phyloP scores from a whole-genome alignment of 2,329 filamentous ascomycete species.

The Epichloe bromicola region DNA sequence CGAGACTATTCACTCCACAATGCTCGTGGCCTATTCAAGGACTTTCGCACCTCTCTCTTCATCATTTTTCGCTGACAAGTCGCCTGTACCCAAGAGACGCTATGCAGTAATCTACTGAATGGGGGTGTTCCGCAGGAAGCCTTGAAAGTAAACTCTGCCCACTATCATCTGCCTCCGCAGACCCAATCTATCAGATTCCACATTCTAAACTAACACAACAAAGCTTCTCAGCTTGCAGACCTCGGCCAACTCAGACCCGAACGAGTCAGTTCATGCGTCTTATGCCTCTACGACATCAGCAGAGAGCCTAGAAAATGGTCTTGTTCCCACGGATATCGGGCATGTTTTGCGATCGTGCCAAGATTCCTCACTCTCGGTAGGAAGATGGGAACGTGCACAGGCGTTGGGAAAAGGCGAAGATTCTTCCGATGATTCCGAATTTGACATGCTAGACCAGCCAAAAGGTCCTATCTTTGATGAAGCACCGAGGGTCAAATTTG shows the following conservation, averaged over 20 bases:
- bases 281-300: background rate
- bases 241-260: background rate
- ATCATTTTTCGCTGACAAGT: background rate
- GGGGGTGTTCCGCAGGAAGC: background rate
- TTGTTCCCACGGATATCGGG: background rate
- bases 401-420: background rate
- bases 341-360: background rate
- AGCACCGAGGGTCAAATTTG: conserved; percentile 2
- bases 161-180: background rate
- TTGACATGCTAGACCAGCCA: background rate
- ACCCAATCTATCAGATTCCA: background rate
- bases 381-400: background rate
- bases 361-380: background rate
- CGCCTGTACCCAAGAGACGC: background rate
- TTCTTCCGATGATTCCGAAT: background rate
- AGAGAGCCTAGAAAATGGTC: background rate
- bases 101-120: conserved; percentile 2
- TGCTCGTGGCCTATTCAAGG: background rate
- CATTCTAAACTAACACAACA: background rate
- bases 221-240: conserved; percentile 2
- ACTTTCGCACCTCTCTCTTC: background rate
- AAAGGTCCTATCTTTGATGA: background rate
- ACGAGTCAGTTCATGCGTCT: background rate
- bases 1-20: background rate
- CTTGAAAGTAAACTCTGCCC: background rate